Evolutionary conservation across 2,329 filamentous ascomycete species (phyloP).

Genomic region (Verticillium klebahnii): DNA sequence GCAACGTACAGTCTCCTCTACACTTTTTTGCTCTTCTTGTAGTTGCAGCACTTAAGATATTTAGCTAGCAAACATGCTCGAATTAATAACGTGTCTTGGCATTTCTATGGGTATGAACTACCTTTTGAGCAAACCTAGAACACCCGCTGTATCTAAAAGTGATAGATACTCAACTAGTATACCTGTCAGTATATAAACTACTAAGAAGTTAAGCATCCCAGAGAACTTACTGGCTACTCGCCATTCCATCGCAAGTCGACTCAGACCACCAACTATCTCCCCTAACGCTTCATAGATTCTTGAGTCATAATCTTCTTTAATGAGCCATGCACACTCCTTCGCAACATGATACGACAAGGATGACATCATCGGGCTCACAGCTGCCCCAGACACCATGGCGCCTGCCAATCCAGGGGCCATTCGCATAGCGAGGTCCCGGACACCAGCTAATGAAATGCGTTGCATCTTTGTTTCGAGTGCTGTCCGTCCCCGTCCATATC

Average conservation of each 20-base stretch:
- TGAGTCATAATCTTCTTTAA: constrained; percentile 11
- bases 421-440: neutral
- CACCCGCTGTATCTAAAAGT: neutral
- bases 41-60: no score
- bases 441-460: constrained; percentile 3
- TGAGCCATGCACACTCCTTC: constrained; percentile 14
- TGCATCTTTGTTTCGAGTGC: constrained; percentile 14
- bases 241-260: neutral
- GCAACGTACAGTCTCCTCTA: no score
- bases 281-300: constrained; percentile 7
- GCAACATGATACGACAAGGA: constrained; percentile 8
- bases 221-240: neutral
- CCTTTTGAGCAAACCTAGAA: neutral
- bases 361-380: neutral
- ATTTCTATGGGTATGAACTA: no score
- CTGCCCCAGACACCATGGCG: neutral
- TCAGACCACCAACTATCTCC: constrained; percentile 5
- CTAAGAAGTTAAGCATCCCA: neutral
- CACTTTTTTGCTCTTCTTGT: no score
- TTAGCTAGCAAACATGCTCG: no score
- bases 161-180: neutral
- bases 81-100: no score
- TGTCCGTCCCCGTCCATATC: neutral
- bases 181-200: neutral
- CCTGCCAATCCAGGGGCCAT: neutral